These are phyloP conservation scores for Jackrogersella multiformis DNA, from an alignment of 495 filamentous ascomycete species.

Conservation along the genomic window DNA sequence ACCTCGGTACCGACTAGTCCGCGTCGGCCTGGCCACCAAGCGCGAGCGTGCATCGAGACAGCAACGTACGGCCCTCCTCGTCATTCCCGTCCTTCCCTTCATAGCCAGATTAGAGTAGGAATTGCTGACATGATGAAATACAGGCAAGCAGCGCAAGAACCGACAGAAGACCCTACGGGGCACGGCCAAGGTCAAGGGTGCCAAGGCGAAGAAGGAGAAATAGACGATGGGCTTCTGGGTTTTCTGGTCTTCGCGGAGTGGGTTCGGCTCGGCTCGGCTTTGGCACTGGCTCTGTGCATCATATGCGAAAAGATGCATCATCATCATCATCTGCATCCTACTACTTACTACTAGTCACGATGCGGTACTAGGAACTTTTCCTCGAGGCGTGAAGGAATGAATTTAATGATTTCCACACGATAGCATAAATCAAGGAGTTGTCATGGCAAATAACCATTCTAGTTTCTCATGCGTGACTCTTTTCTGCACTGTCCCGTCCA, in stretches of 20 bases:
- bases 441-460: slow-evolving; percentile 24
- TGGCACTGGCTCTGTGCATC: slow-evolving; percentile 41
- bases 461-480: slow-evolving; percentile 12
- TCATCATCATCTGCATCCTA: slow-evolving; percentile 42
- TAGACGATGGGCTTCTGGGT: slow-evolving; percentile 42
- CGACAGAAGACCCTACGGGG: slow-evolving; percentile 97
- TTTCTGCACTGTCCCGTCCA: neutral
- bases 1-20: slow-evolving; percentile 94
- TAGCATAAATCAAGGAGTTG: slow-evolving; percentile 45
- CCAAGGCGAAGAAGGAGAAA: slow-evolving; percentile 78
- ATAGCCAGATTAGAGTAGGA: too few relatives aligned
- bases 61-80: slow-evolving; percentile 84
- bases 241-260: slow-evolving; percentile 40
- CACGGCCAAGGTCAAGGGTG: slow-evolving; percentile 88
- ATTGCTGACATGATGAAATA: slow-evolving; percentile 53
- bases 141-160: slow-evolving; percentile 99
- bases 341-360: slow-evolving; percentile 32
- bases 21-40: slow-evolving; percentile 89
- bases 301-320: slow-evolving; percentile 39
- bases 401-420: slow-evolving; percentile 41
- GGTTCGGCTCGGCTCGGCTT: slow-evolving; percentile 41
- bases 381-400: slow-evolving; percentile 42
- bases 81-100: too few relatives aligned
- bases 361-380: slow-evolving; percentile 26
- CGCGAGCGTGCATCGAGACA: slow-evolving; percentile 96